A percentile compares a stretch with the other conserved stretches of the same genome.
Conservation (phyloP, 176 grass and related monocot species). For the Rhynchospora tenuis region DNA sequence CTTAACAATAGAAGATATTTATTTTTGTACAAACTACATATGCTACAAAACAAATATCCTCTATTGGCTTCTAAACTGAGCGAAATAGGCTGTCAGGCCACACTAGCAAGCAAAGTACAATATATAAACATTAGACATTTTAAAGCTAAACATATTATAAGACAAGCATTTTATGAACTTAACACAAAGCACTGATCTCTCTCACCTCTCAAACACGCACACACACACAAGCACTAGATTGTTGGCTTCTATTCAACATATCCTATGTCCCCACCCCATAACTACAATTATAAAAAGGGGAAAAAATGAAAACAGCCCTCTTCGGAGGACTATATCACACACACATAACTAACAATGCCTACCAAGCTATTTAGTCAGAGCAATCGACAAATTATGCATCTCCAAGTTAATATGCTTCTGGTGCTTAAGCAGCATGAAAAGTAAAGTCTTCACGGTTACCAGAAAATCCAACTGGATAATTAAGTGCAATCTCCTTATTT, state of each 20-base stretch:
- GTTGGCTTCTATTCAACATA: neutral
- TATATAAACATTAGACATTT: neutral
- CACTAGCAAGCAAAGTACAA: neutral
- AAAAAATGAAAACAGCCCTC: neutral
- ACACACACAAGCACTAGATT: neutral
- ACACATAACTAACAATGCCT: neutral
- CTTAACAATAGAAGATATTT: too few species aligned
- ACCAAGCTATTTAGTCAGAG: neutral
- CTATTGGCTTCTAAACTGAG: too few species aligned
- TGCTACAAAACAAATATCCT: too few species aligned
- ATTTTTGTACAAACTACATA: too few species aligned
- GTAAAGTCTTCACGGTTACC: neutral
- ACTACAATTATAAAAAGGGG: neutral
- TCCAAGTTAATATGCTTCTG: neutral
- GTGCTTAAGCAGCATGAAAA: neutral
- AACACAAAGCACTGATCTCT: neutral
- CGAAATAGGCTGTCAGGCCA: neutral
- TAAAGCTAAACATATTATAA: neutral
- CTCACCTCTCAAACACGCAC: too few species aligned
- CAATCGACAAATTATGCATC: neutral
- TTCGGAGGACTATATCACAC: neutral
- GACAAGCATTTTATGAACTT: neutral
- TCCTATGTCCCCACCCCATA: neutral
- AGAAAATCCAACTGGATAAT: neutral
- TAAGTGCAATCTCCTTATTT: slow-evolving; percentile 12